These are phyloP conservation scores for Pichia deserticola DNA, from an alignment of 805 yeast species.

Conservation along the genomic window DNA sequence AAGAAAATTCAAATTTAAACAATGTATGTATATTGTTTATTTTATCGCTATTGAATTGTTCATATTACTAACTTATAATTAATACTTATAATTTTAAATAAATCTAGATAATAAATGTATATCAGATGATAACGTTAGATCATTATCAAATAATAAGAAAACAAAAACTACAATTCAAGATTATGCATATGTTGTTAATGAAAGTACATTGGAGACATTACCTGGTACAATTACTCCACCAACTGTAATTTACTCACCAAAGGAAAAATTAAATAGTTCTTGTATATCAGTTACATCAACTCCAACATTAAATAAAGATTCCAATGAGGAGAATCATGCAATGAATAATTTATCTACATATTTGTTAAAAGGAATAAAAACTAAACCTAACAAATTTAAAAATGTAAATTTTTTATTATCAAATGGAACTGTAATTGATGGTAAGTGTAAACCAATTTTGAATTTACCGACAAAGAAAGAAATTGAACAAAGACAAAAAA, in stretches of 20 bases:
- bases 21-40: too few species aligned
- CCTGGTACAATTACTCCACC: slow-evolving; percentile 15
- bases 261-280: not conserved
- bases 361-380: not conserved
- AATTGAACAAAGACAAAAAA: not conserved
- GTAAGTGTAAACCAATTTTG: not conserved
- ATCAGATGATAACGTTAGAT: not conserved
- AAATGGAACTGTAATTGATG: not conserved
- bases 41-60: too few species aligned
- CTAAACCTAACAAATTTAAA: not conserved
- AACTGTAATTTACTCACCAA: slow-evolving; percentile 5
- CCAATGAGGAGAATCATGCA: not conserved
- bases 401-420: not conserved
- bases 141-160: not conserved
- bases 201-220: slow-evolving; percentile 7
- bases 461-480: not conserved
- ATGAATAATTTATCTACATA: not conserved
- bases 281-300: slow-evolving; percentile 10
- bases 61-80: too few species aligned
- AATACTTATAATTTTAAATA: too few species aligned
- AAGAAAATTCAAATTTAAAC: too few species aligned
- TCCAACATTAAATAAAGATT: not conserved
- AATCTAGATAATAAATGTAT: not conserved
- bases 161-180: not conserved
- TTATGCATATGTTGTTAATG: not conserved